These are phyloP conservation scores for Trichocladium antarcticum DNA, from an alignment of 495 filamentous ascomycete genomes.

Conservation along the genomic window DNA sequence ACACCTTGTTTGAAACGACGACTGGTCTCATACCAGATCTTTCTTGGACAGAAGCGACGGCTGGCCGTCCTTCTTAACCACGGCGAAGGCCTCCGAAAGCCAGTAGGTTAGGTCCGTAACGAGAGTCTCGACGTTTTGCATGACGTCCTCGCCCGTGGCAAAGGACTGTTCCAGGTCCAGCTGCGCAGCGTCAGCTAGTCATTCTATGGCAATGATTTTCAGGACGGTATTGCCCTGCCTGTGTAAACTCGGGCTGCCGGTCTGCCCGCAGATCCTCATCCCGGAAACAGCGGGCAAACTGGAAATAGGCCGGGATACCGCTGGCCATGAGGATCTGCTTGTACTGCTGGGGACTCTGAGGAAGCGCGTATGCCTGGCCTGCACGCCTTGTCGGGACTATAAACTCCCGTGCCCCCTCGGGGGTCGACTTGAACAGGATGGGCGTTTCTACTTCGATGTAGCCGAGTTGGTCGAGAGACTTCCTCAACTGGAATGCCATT, in stretches of 20 bases:
- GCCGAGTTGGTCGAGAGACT: constrained; percentile 37
- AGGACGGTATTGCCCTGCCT: constrained; percentile 40
- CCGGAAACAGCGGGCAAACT: constrained; percentile 89
- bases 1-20: neutral
- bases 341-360: constrained; percentile 95
- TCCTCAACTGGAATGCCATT: constrained; percentile 42
- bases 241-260: constrained; percentile 93
- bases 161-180: constrained; percentile 91
- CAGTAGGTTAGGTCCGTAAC: constrained; percentile 47
- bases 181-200: constrained; percentile 31
- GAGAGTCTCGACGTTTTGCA: constrained; percentile 53
- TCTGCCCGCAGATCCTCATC: constrained; percentile 92
- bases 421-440: constrained; percentile 91
- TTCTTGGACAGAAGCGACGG: constrained; percentile 21
- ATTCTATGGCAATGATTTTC: neutral
- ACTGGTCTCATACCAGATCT: neutral
- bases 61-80: constrained; percentile 9
- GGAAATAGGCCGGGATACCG: constrained; percentile 71
- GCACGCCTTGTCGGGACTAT: constrained; percentile 71
- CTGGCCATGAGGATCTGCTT: constrained; percentile 97
- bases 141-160: constrained; percentile 61
- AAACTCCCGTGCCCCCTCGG: constrained; percentile 91
- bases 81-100: constrained; percentile 30
- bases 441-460: constrained; percentile 88
- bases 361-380: constrained; percentile 76